phyloP scores from a whole-genome alignment of 2,329 filamentous ascomycete species.

The Venturia asperata region DNA sequence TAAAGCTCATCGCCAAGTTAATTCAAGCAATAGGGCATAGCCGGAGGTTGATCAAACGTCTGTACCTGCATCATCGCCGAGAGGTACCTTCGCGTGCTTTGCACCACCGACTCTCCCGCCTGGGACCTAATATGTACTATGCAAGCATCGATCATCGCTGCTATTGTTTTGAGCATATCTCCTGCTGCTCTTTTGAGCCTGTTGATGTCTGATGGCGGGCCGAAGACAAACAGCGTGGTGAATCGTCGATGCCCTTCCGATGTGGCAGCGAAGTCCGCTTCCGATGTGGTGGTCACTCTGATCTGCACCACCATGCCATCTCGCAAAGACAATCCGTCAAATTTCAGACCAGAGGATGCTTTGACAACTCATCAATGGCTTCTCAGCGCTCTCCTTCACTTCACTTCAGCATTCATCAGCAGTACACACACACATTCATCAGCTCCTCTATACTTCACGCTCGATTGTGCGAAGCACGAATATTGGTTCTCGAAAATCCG shows the following conservation, averaged over 20 bases:
- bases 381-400: neutral
- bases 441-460: neutral
- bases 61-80: slow-evolving; percentile 8
- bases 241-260: neutral
- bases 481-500: neutral
- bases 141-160: neutral
- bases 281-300: neutral
- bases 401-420: neutral
- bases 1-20: neutral
- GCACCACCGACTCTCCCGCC: neutral
- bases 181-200: slow-evolving; percentile 1
- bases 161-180: neutral
- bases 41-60: neutral
- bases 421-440: neutral
- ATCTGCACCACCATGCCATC: neutral
- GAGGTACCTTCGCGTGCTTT: neutral
- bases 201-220: neutral
- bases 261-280: neutral
- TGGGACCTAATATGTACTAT: neutral
- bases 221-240: slow-evolving; percentile 8
- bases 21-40: neutral
- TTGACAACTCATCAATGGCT: too few relatives aligned
- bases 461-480: neutral
- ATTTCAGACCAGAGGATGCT: neutral
- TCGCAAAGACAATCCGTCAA: neutral